Base-by-base conservation (phyloP, 768 basidiomycete species). In the Lentinula sp. region DNA sequence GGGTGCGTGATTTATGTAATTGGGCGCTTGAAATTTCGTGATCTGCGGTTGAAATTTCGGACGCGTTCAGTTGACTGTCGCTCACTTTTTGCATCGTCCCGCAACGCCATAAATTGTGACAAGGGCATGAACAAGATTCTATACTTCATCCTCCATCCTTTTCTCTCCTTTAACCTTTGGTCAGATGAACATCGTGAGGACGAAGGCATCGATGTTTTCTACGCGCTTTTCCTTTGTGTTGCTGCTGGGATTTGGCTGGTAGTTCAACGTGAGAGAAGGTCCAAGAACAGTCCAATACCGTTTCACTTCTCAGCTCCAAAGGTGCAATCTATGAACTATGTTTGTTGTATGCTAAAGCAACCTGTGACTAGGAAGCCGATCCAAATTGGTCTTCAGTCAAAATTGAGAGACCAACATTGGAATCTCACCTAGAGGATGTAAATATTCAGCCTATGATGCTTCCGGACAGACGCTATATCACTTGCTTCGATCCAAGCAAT, bases 401-500 rank as follows among this genome's bases (percentile, higher is more conserved):
- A 45, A 84, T 95, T 57, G 68, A 70, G 15, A 75, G 86, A 21
- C 82, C 92, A 5, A 75, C 76, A 56, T 77, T 94, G 48, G 78
- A 80, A 62, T 86, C 90, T 3, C 93, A 95, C 70, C 70, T 81
- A 43, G 74, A 75, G 6, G 77, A 84, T 63, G 71, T 76, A 1
- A 79, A 80, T 9, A 76, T 94, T 35, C 74, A 81, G 40, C 85
- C 87, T 3, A 69, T 78, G 1, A 68, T 79, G 48, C 69, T 80
- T 34, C 70, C 75, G 1, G 78, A 78, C 43, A 76, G 83, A 50
- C 79, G 84, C 45, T 93, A 89, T 69, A 89, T 98, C 62, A 98
- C 96, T 2, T 87, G 88, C 70, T 98, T 85, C 66, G 96, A 98
- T 72, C 96, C 96, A 13, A 86, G 94, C 3, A 95, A 91, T 13